phyloP scores from a whole-genome alignment of 192 early-diverging fungal genomes.

The Allomyces macrogynus region DNA sequence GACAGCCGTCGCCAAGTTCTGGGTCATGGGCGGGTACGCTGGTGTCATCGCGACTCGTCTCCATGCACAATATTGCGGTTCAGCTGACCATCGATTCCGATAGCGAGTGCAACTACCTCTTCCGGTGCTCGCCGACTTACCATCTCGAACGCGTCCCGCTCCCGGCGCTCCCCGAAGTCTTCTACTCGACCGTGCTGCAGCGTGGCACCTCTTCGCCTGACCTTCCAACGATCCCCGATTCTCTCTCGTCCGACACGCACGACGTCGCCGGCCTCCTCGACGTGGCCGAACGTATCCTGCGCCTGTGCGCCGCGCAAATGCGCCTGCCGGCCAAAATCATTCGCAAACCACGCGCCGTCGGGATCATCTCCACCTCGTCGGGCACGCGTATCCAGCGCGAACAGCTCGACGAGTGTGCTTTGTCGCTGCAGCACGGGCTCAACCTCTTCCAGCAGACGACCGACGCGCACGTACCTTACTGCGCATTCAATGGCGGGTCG shows the following conservation, averaged over 20 bases:
- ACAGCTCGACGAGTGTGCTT: slow-evolving; percentile 70
- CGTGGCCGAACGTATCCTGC: slow-evolving; percentile 47
- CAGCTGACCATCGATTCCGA: too few relatives aligned
- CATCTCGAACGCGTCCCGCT: slow-evolving; percentile 26
- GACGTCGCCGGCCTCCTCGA: slow-evolving; percentile 45
- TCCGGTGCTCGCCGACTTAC: slow-evolving; percentile 38
- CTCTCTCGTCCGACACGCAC: slow-evolving; percentile 27
- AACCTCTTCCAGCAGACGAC: slow-evolving; percentile 29
- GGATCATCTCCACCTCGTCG: slow-evolving; percentile 28
- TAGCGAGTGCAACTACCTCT: slow-evolving; percentile 83
- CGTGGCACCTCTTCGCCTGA: not conserved
- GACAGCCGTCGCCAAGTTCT: slow-evolving; percentile 39
- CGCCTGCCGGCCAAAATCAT: slow-evolving; percentile 39
- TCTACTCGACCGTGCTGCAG: slow-evolving; percentile 2
- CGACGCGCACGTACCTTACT: slow-evolving; percentile 53
- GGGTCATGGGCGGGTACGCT: slow-evolving; percentile 34
- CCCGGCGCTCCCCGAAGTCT: not conserved
- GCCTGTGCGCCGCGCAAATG: slow-evolving; percentile 40
- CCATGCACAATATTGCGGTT: too few relatives aligned
- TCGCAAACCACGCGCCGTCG: slow-evolving; percentile 62
- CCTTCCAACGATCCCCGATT: not conserved
- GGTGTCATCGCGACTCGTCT: too few relatives aligned
- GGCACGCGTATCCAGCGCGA: slow-evolving; percentile 41
- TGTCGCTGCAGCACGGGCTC: slow-evolving; percentile 47
- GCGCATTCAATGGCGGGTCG: slow-evolving; percentile 77